Evolutionary conservation across 2,329 filamentous ascomycete genomes (phyloP), one percentile per base, ranked within the genome.

Genomic region (Diaporthe australafricana): DNA sequence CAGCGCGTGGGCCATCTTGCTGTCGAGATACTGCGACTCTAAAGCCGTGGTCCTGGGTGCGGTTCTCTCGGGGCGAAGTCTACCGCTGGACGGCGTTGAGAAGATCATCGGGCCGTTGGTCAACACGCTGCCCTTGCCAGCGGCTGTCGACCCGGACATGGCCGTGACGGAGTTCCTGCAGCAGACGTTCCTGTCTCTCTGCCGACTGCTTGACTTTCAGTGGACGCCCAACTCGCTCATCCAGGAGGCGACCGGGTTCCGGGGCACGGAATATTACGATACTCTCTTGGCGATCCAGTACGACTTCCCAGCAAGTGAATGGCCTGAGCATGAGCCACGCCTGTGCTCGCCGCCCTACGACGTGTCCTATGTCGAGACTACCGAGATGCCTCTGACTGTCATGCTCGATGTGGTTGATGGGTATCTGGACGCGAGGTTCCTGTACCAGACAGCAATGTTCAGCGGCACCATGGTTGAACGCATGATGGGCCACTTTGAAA

Each of bases 161-260:
- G 22, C 55, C 3, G 14, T 42, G 7, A 27, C 35, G 3, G 55
- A 60, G 2, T 60, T 42, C 16, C 35, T 60, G 14, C 55, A 60
- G 22, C 38, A 42, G 22, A 60, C 55, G 5, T 60, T 60, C 32
- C 55, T 16, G 22, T 40, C 55, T 11, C 55, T 60, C 35, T 60
- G 55, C 22, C 35, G 55, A 4, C 32, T 60, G 40, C 55, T 60
- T 22, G 35, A 60, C 1, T 60, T 42, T 6, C 55, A 60, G 22
- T 60, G 55, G 55, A 60, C 55, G 22, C 55, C 55, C 22, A 60
- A 60, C 35, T 60, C 55, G 1, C 55, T 60, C 2, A 60, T 60
- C 16, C 55, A 42, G 22, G 38, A 60, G 16, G 55, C 55, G 6
- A 60, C 55, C 16, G 55, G 55, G 7, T 42, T 16, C 35, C 22